Percentiles rank a stretch among this genome's conserved stretches.
Evolutionary conservation across 176 grass and related monocot species (phyloP).

Genomic region (Themeda triandra): DNA sequence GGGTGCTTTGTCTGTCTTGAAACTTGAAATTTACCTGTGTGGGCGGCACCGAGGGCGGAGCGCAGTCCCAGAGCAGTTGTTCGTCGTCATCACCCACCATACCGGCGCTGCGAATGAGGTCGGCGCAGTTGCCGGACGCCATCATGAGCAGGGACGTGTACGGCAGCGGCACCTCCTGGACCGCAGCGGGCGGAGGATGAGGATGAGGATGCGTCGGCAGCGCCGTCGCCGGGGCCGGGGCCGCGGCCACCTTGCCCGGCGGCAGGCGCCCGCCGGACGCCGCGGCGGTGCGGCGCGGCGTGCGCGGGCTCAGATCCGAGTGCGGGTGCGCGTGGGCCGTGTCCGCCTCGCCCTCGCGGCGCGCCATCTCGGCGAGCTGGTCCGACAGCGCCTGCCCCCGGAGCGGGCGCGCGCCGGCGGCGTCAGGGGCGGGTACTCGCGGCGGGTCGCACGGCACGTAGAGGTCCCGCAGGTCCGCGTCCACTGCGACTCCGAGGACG

Average conservation of each 20-base stretch:
- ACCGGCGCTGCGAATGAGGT: slow-evolving; percentile 21
- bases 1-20: neutral
- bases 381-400: slow-evolving; percentile 42
- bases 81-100: slow-evolving; percentile 37
- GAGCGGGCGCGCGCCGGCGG: neutral
- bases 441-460: slow-evolving; percentile 69
- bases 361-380: slow-evolving; percentile 70
- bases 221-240: neutral
- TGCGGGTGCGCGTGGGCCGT: neutral
- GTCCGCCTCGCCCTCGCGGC: slow-evolving; percentile 35
- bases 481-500: slow-evolving; percentile 27
- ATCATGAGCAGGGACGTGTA: slow-evolving; percentile 68
- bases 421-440: neutral
- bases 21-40: slow-evolving; percentile 42
- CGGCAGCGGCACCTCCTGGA: slow-evolving; percentile 25
- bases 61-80: slow-evolving; percentile 55
- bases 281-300: slow-evolving; percentile 39
- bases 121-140: slow-evolving; percentile 33
- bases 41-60: slow-evolving; percentile 36
- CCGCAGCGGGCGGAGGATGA: neutral
- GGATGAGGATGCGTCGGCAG: neutral
- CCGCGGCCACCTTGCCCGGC: slow-evolving; percentile 21
- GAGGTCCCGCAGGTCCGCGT: slow-evolving; percentile 48
- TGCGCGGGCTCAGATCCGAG: slow-evolving; percentile 52
- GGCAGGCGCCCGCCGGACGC: slow-evolving; percentile 21